These are phyloP conservation scores for Diaporthe batatas DNA, from an alignment of 2,329 filamentous ascomycete species.

Conservation along the genomic window DNA sequence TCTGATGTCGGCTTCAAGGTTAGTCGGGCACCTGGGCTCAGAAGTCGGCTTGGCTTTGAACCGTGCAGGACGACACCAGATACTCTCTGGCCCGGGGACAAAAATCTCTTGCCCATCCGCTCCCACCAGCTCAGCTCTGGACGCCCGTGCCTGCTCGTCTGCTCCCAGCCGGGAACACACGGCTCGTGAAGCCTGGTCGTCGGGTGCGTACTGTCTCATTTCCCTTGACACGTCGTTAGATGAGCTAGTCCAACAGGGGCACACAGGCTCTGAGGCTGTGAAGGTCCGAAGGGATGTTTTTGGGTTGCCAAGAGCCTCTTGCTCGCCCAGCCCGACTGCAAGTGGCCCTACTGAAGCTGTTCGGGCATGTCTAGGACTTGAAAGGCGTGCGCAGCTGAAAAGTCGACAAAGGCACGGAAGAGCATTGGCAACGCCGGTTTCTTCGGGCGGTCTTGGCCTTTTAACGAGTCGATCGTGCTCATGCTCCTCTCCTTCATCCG, in stretches of 20 bases:
- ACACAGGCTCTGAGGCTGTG: too few relatives aligned
- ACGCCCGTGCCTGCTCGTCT: neutral
- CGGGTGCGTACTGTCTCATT: neutral
- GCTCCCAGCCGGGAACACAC: neutral
- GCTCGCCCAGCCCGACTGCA: too few relatives aligned
- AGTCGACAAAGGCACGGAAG: conserved; percentile 19
- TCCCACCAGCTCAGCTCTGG: neutral
- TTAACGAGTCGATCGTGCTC: conserved; percentile 10
- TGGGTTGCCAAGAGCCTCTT: neutral
- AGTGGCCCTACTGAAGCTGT: neutral
- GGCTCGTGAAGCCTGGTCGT: neutral
- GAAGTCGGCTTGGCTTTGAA: neutral
- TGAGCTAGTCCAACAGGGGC: too few relatives aligned
- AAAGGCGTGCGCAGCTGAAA: conserved; percentile 2
- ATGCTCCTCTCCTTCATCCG: neutral
- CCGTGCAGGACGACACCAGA: neutral
- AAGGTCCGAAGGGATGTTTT: neutral
- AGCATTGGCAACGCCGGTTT: neutral
- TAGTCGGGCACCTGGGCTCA: neutral
- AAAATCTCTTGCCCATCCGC: too few relatives aligned
- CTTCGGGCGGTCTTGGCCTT: conserved; percentile 14
- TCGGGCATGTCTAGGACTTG: neutral
- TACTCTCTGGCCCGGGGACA: neutral
- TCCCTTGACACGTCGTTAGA: neutral
- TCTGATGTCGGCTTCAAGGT: neutral